Percentiles rank a stretch among this genome's conserved stretches.
phyloP scores from a whole-genome alignment of 306 rosid species.

The Biancaea sappan region DNA sequence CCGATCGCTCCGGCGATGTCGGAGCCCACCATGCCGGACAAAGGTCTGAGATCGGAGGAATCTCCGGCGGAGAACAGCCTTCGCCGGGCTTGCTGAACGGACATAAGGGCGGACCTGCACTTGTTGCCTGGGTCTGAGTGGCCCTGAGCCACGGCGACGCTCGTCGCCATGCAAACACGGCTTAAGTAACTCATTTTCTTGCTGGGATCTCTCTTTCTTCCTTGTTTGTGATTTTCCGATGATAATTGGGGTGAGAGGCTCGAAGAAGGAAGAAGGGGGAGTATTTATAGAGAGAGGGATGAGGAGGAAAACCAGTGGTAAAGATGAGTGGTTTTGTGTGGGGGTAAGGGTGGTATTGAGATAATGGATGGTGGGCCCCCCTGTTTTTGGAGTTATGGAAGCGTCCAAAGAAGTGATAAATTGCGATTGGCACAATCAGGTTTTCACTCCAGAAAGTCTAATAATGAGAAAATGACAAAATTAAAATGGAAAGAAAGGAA shows the following conservation, averaged over 20 bases:
- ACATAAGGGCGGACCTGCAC: constrained; percentile 44
- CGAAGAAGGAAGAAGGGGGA: neutral
- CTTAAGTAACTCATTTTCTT: constrained; percentile 45
- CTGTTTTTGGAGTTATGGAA: neutral
- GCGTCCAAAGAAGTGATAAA: neutral
- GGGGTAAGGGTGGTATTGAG: neutral
- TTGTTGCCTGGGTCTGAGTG: constrained; percentile 42
- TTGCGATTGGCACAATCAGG: no score
- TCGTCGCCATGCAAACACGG: constrained; percentile 56
- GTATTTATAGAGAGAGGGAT: constrained; percentile 16
- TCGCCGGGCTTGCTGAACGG: constrained; percentile 41
- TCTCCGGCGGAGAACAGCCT: constrained; percentile 38
- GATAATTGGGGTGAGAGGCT: neutral
- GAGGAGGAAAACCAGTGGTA: neutral
- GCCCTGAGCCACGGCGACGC: constrained; percentile 47
- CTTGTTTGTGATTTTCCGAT: neutral
- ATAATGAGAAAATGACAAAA: no score
- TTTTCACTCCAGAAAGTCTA: no score
- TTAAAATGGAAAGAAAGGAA: no score
- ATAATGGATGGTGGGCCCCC: neutral
- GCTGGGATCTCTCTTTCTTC: no score
- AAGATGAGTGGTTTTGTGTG: constrained; percentile 28
- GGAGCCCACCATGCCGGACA: constrained; percentile 33
- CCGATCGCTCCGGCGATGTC: constrained; percentile 14
- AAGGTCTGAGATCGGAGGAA: constrained; percentile 32